phyloP scores from a whole-genome alignment of 495 filamentous ascomycete genomes.

The Penicillium bialowiezense region DNA sequence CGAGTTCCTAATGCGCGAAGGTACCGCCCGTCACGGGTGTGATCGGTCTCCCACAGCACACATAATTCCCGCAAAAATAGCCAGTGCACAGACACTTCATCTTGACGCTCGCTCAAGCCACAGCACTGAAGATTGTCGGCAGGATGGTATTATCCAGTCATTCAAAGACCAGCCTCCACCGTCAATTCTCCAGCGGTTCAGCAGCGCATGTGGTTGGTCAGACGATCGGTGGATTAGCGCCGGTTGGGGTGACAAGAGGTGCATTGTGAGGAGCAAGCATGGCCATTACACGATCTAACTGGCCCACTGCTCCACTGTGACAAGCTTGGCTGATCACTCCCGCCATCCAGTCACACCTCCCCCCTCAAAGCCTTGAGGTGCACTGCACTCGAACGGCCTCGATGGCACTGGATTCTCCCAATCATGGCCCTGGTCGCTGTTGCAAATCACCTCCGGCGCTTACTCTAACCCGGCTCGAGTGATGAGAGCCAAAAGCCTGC shows the following conservation, averaged over 20 bases:
- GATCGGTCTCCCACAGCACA: not conserved
- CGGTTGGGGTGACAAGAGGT: conserved; percentile 35
- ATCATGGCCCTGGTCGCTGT: conserved; percentile 23
- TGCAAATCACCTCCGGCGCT: conserved; percentile 31
- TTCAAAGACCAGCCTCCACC: not conserved
- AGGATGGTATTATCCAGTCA: conserved; percentile 9
- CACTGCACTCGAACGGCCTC: conserved; percentile 17
- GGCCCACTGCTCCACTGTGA: conserved; percentile 34
- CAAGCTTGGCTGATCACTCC: conserved; percentile 33
- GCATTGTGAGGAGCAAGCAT: conserved; percentile 24
- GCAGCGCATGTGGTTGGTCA: conserved; percentile 31
- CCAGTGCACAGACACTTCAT: conserved; percentile 6
- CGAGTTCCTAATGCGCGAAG: not conserved
- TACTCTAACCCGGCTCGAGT: conserved; percentile 24
- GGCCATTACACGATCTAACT: conserved; percentile 12
- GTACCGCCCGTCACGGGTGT: not conserved
- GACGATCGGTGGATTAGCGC: conserved; percentile 36
- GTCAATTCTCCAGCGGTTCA: conserved; percentile 31
- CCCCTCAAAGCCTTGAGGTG: conserved; percentile 8
- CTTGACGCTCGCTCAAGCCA: conserved; percentile 9
- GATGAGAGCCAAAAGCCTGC: conserved; percentile 23
- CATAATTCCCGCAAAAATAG: not conserved
- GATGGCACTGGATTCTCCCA: conserved; percentile 16
- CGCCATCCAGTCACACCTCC: conserved; percentile 26
- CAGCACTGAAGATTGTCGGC: conserved; percentile 9